Base-by-base conservation (phyloP, 345 rosid genomes). In the Limnanthes douglasii region DNA sequence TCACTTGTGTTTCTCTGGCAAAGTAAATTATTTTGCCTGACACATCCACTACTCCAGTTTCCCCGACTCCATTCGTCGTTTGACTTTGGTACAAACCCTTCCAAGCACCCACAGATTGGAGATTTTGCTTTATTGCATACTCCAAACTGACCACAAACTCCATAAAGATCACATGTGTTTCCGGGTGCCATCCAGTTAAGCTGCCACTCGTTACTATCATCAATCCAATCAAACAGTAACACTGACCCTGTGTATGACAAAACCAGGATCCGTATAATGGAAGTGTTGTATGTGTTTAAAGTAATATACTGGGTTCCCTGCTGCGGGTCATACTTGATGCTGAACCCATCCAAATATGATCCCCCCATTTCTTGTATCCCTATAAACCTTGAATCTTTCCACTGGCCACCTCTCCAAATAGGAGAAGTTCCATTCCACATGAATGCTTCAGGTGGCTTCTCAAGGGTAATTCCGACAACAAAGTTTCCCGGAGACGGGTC, bases 331-430 rank as follows among this genome's bases (percentile, higher is more conserved):
- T 30, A 22, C 9, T 2, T 33, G 8, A 68, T 4, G 10, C 8
- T 33, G 30, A 51, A 31, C 43, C 71, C 68, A 29, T 39, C 20
- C 43, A 66, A 45, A 44, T 13, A 55, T 33, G 38, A 16, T 52
- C 2, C 73, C 43, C 5, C 22, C 86, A 70, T 77, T 17, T 34
- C 26, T 0, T 72, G 86, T 5, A 80, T 48, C n/a, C 96, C 86
- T 0, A 70, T 69, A 22, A 86, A 86, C 1, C 65, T 19, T 6
- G 50, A 33, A 0, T 60, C 68, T 17, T 74, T 64, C 96, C 96
- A 86, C 3, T 69, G 75, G 2, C 96, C 94, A 14, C 94, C 74
- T 59, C 90, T 56, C 96, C 96, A 86, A 25, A 54, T 25, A 27
- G 83, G 62, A 11, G 83, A 62, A 24, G 31, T 32, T 0, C 37